A percentile compares a stretch with the other conserved stretches of the same genome.
Evolutionary conservation across 352 stramenopile genomes (phyloP).

Genomic region (Phytophthora sansomeana): DNA sequence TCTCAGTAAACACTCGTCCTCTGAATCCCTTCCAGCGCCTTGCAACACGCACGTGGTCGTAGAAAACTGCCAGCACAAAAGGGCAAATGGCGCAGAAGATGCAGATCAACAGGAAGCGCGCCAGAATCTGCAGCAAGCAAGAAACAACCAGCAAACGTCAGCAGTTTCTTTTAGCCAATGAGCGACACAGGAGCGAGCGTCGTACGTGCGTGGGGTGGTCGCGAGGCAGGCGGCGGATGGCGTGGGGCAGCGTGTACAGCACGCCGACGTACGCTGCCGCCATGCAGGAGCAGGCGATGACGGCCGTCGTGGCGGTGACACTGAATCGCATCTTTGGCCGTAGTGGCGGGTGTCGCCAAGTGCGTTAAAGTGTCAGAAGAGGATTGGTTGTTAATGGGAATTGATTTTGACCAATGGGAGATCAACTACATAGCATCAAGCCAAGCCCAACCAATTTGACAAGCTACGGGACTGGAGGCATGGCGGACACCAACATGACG

Average conservation of each 20-base stretch:
- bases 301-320: conserved; percentile 65
- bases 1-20: neutral
- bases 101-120: conserved; percentile 88
- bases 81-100: conserved; percentile 88
- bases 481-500: conserved; percentile 36
- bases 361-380: conserved; percentile 38
- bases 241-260: conserved; percentile 82
- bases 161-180: neutral
- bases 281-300: conserved; percentile 85
- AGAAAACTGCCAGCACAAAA: conserved; percentile 84
- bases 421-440: neutral
- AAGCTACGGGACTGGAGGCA: conserved; percentile 20
- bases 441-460: conserved; percentile 36
- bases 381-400: conserved; percentile 37
- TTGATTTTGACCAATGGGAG: conserved; percentile 32
- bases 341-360: conserved; percentile 1
- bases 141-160: conserved; percentile 5
- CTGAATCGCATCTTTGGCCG: conserved; percentile 80
- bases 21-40: neutral
- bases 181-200: neutral
- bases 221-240: conserved; percentile 78
- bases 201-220: conserved; percentile 88
- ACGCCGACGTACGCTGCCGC: conserved; percentile 85
- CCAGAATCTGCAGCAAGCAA: conserved; percentile 70
- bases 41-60: conserved; percentile 69